phyloP scores from a whole-genome alignment of 352 stramenopile species.

The Globisporangium orthogonon region DNA sequence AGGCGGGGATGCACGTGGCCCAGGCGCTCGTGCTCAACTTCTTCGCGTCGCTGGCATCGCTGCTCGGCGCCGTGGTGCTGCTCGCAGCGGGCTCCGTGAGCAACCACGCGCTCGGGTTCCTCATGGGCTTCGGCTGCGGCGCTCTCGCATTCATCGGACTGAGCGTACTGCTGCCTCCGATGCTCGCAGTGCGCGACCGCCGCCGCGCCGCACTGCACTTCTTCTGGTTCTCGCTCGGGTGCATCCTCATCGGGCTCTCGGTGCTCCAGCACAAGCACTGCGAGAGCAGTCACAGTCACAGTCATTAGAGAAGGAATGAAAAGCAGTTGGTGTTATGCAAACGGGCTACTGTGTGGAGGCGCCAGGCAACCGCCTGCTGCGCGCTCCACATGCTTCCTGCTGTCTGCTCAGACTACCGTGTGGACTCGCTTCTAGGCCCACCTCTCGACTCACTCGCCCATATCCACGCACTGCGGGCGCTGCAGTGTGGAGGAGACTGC shows the following conservation, averaged over 20 bases:
- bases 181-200: slow-evolving; percentile 13
- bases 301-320: no score
- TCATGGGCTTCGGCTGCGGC: slow-evolving; percentile 19
- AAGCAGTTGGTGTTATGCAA: no score
- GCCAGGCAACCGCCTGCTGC: no score
- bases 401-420: no score
- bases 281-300: neutral
- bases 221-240: slow-evolving; percentile 14
- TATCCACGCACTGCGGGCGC: no score
- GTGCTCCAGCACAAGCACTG: slow-evolving; percentile 14
- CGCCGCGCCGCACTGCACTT: slow-evolving; percentile 6
- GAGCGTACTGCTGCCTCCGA: slow-evolving; percentile 10
- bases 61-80: slow-evolving; percentile 12
- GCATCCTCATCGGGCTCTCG: slow-evolving; percentile 13
- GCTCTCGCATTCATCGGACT: slow-evolving; percentile 13
- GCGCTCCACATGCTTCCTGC: no score
- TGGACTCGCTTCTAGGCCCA: no score
- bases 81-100: slow-evolving; percentile 14
- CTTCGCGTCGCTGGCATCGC: slow-evolving; percentile 13
- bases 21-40: slow-evolving; percentile 18
- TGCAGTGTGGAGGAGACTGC: no score
- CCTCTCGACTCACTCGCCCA: no score
- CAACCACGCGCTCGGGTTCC: slow-evolving; percentile 17
- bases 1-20: slow-evolving; percentile 12
- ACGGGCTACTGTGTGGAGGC: no score